Percentiles rank a stretch among this genome's conserved stretches.
Conservation (phyloP, 192 early-diverging fungal genomes). For the Chytriomyces confervae region DNA sequence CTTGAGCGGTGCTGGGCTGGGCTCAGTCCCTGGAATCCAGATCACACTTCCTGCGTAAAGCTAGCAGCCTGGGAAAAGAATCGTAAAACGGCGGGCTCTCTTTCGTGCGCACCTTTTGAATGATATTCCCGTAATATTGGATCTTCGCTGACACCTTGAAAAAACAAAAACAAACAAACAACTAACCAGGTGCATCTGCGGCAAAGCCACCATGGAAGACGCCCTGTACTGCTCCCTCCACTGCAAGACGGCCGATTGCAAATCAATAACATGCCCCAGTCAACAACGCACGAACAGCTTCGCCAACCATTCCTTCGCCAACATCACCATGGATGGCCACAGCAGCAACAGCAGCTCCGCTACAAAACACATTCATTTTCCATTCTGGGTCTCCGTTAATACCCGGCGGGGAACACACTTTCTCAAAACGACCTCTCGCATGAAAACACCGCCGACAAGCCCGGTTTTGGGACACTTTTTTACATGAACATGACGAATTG, state of each 20-base stretch:
- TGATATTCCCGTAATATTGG: too few relatives aligned
- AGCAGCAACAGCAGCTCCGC: neutral
- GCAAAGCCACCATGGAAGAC: slow-evolving; percentile 11
- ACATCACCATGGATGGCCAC: neutral
- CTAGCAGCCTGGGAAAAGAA: too few relatives aligned
- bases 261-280: neutral
- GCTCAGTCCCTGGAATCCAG: too few relatives aligned
- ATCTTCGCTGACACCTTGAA: too few relatives aligned
- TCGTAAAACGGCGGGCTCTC: too few relatives aligned
- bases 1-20: too few relatives aligned
- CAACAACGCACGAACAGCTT: neutral
- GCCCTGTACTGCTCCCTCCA: slow-evolving; percentile 9
- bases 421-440: slow-evolving; percentile 7
- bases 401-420: neutral
- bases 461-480: neutral
- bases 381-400: neutral
- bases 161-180: too few relatives aligned
- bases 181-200: slow-evolving; percentile 13
- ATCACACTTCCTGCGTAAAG: too few relatives aligned
- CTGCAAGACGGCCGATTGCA: neutral
- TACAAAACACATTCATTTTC: neutral
- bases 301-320: neutral
- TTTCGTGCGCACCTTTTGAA: too few relatives aligned
- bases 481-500: neutral
- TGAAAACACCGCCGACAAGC: slow-evolving; percentile 7